Base-by-base conservation (phyloP, 768 basidiomycete species). In the Crucibulum laeve region DNA sequence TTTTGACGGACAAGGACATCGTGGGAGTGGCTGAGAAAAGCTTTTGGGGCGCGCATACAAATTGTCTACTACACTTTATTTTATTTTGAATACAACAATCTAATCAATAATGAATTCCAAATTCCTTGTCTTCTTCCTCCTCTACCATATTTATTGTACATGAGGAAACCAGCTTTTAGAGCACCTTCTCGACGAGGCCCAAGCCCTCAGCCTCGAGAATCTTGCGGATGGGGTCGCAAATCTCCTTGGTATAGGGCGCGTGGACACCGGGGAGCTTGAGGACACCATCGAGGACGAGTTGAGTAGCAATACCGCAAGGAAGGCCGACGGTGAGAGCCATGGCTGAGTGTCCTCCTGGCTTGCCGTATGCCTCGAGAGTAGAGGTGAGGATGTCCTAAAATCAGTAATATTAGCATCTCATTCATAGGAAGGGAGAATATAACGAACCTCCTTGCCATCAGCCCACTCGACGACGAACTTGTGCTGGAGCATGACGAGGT, bases 401-500 rank as follows among this genome's bases (percentile, higher is more conserved):
- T 2, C 2, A 24, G 42, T 10, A 40, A 22, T 15, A 40, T 4
- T 37, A 30, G 24, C 15, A 19, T 22, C 14, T 25, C 25, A 45
- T 46, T 22, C 30, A 10, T n/a, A n/a, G 25, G 30, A 10, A 47
- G 14, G 17, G 32, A 22, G 25, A 13, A 42, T 18, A 17, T 13
- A 36, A 53, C 76, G 40, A 47, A 83, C 85, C 67, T 77, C 69
- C 38, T 67, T 75, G 37, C 95, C 93, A 56, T 97, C 91, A 25
- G 77, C 73, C 79, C 87, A 88, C 60, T 93, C 84, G 26, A 98
- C 84, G 53, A 91, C 68, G 60, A 99, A 98, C 72, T 94, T 95
- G 79, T 99, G 95, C 68, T 97, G 95, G 42, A 99, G 81, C 84
- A 98, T 91, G 47, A 99, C 90, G 48, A 98, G 79, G 64, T 99